Conservation (phyloP, 139 green algal species). For the Micromonas commoda region DNA sequence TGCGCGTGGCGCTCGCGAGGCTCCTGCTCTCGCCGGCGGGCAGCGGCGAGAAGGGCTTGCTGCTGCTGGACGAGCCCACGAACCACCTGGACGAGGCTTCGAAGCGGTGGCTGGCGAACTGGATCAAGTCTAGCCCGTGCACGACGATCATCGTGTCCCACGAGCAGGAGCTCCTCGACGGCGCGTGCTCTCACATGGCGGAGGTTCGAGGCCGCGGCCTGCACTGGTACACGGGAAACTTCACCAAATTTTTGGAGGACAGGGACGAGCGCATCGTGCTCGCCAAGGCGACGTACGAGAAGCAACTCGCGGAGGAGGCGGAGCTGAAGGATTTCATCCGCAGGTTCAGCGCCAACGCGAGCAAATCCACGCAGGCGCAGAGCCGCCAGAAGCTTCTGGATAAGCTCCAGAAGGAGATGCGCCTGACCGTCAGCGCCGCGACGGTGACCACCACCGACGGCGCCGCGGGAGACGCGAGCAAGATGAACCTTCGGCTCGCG, state of each 20-base stretch:
- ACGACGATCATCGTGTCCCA: constrained; percentile 61
- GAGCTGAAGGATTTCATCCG: constrained; percentile 61
- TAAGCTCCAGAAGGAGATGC: constrained; percentile 48
- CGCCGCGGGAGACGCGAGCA: constrained; percentile 6
- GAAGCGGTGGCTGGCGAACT: constrained; percentile 55
- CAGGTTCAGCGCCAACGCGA: constrained; percentile 63
- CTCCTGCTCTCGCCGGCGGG: constrained; percentile 56
- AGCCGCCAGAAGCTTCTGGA: constrained; percentile 53
- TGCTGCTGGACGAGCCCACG: constrained; percentile 60
- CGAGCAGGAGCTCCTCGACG: constrained; percentile 58
- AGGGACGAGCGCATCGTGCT: constrained; percentile 46
- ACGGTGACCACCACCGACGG: neutral
- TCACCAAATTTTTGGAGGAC: constrained; percentile 54
- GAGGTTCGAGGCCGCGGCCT: constrained; percentile 53
- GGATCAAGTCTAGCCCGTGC: constrained; percentile 43
- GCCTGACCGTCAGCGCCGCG: neutral
- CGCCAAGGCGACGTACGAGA: constrained; percentile 37
- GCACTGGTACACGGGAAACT: constrained; percentile 56
- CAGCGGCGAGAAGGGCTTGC: constrained; percentile 31
- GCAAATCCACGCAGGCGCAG: constrained; percentile 60
- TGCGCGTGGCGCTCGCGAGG: constrained; percentile 66
- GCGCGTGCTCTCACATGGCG: constrained; percentile 32
- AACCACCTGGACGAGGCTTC: constrained; percentile 52
- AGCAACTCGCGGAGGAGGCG: constrained; percentile 47
- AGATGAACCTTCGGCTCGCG: constrained; percentile 47